These are phyloP conservation scores for Cavenderia fasciculata DNA, from an alignment of 78 protist species.

Conservation along the genomic window DNA sequence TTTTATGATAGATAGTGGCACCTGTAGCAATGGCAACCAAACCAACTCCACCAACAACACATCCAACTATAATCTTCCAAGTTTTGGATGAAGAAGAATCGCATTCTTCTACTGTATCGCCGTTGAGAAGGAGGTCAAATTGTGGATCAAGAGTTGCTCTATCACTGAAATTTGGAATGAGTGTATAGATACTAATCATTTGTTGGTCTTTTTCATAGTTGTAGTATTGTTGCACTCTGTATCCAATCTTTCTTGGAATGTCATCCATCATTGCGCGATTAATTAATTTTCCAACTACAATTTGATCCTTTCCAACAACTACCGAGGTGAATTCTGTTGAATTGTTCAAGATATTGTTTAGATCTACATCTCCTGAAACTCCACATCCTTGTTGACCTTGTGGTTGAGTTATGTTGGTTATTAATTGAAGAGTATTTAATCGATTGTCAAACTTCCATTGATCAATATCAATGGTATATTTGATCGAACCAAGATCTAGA, in stretches of 20 bases:
- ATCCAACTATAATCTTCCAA: neutral
- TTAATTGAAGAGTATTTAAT: neutral
- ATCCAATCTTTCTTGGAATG: no score
- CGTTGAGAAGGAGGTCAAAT: neutral
- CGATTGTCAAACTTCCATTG: neutral
- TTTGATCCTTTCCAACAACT: neutral
- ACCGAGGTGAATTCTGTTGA: neutral
- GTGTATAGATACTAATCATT: neutral
- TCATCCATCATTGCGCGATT: no score
- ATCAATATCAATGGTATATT: neutral
- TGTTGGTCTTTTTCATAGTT: no score
- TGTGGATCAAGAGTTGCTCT: neutral
- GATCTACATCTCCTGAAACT: no score
- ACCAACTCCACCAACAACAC: neutral
- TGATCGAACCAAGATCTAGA: neutral
- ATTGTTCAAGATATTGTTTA: neutral
- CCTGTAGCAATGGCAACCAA: no score
- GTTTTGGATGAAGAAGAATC: no score
- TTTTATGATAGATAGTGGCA: no score
- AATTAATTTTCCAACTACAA: neutral
- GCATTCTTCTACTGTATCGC: no score
- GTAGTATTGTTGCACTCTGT: no score
- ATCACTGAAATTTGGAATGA: neutral
- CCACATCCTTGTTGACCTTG: neutral
- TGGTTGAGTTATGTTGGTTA: neutral